Conservation (phyloP, 2,329 filamentous ascomycete species). For the Aspergillus transmontanensis region DNA sequence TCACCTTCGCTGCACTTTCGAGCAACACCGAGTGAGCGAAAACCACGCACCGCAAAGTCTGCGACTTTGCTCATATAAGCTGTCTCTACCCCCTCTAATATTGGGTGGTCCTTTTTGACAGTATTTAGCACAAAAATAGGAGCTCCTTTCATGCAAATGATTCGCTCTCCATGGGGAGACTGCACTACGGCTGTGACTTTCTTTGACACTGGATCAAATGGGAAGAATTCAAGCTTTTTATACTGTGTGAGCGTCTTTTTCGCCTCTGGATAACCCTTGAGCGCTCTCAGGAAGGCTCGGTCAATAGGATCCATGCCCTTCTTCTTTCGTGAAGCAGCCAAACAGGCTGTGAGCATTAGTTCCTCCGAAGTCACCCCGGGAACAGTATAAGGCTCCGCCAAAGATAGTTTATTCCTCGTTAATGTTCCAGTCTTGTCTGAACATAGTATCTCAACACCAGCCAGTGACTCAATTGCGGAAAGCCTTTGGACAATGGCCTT, state of each 20-base stretch:
- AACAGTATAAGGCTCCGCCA: slow-evolving; percentile 82
- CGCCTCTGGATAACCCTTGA: slow-evolving; percentile 79
- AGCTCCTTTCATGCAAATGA: slow-evolving; percentile 88
- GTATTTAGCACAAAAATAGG: slow-evolving; percentile 85
- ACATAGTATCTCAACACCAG: slow-evolving; percentile 91
- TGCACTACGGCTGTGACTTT: slow-evolving; percentile 85
- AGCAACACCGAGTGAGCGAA: slow-evolving; percentile 90
- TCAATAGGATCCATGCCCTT: slow-evolving; percentile 95
- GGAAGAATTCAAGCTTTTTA: slow-evolving; percentile 80
- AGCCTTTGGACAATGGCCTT: slow-evolving; percentile 93
- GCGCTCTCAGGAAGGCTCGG: slow-evolving; percentile 88
- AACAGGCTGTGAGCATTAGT: slow-evolving; percentile 87
- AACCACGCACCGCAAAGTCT: slow-evolving; percentile 89
- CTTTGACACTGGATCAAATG: slow-evolving; percentile 92
- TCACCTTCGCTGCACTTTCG: slow-evolving; percentile 79
- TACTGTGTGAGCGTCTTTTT: slow-evolving; percentile 81
- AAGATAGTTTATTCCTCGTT: slow-evolving; percentile 91
- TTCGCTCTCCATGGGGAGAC: slow-evolving; percentile 79
- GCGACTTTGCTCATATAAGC: slow-evolving; percentile 92
- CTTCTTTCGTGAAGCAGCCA: slow-evolving; percentile 90
- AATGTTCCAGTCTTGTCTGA: slow-evolving; percentile 93
- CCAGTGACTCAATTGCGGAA: slow-evolving; percentile 86
- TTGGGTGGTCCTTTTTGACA: slow-evolving; percentile 80
- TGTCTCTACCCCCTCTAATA: slow-evolving; percentile 74
- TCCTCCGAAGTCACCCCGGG: slow-evolving; percentile 81